Base-by-base conservation (phyloP, 805 yeast genomes). In the Myxozyma neglecta region DNA sequence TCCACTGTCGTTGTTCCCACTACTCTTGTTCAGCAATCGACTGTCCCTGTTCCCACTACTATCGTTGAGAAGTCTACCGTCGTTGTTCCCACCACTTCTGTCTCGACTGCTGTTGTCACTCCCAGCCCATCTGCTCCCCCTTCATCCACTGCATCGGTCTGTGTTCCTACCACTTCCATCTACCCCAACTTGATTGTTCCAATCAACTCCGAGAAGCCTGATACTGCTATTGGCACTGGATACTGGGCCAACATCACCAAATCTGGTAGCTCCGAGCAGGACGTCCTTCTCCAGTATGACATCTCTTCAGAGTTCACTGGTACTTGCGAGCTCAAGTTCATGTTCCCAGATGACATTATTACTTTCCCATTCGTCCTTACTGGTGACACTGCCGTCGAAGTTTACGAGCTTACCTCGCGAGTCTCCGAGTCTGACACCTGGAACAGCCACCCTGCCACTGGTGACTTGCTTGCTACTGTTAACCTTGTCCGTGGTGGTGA, bases 181-280 rank as follows among this genome's bases (percentile, higher is more conserved):
- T 63, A 61, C 57, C 67, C 67, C 48, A 63, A 63, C 65, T 34
- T 63, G 61, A 63, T 63, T 42, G 50, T 63, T 24, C 67, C 67
- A 29, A 63, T 63, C 62, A 63, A 54, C 66, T 49, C 56, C 11
- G 56, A 50, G 55, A 40, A 55, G 36, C 67, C 67, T 29, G 61
- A 61, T 59, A 63, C 67, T 43, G 60, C 67, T 7, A 45, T 63
- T 39, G 67, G 67, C 32, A 63, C 67, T 11, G 57, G 57, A 32
- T 63, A 51, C 62, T 63, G 67, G 67, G 65, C 67, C 29, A 63
- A 63, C 61, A 36, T 63, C 49, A 63, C 67, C 37, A 63, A 63
- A 66, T 57, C 62, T 3, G 29, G 53, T 29, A 18, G 54, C 18
- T 43, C 14, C n/a, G 67, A 63, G 60, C 65, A 63, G 63, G 67